These are phyloP conservation scores for Pythium utonaiense DNA, from an alignment of 352 stramenopile species.

Conservation along the genomic window DNA sequence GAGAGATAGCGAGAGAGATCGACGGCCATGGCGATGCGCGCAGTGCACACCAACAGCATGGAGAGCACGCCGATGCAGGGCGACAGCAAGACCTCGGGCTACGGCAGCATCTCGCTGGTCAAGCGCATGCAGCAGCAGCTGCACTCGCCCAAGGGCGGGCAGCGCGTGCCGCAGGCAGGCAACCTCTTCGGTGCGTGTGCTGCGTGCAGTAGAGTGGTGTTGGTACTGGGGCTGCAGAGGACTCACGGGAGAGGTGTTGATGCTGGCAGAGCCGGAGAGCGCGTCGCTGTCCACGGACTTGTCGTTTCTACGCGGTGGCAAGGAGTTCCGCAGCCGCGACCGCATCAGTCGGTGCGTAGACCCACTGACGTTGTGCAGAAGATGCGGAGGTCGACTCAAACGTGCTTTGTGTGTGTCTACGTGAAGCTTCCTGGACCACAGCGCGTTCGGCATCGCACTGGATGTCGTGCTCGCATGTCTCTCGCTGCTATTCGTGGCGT, in stretches of 20 bases:
- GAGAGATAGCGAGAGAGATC: too few species aligned
- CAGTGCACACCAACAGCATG: constrained; percentile 19
- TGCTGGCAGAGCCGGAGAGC: constrained; percentile 26
- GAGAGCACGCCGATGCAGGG: constrained; percentile 30
- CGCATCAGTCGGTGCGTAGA: constrained; percentile 39
- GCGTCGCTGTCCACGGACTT: constrained; percentile 29
- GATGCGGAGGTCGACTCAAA: too few species aligned
- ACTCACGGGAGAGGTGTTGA: too few species aligned
- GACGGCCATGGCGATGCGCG: not conserved
- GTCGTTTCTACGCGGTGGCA: constrained; percentile 26
- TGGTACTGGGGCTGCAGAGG: too few species aligned
- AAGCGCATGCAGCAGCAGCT: constrained; percentile 29
- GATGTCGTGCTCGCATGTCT: constrained; percentile 56
- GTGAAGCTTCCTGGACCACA: constrained; percentile 84
- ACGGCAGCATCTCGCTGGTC: constrained; percentile 40
- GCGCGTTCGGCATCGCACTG: constrained; percentile 58
- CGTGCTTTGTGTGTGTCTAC: too few species aligned
- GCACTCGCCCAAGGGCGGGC: constrained; percentile 10
- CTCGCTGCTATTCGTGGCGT: constrained; percentile 53
- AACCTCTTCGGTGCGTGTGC: constrained; percentile 6
- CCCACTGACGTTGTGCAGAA: too few species aligned
- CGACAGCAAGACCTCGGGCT: constrained; percentile 23
- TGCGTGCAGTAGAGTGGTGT: too few species aligned
- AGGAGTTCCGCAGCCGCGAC: constrained; percentile 29
- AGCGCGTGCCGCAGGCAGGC: not conserved